Evolutionary conservation across 169 alveolate species (phyloP), one percentile per base, ranked within the genome.

Genomic region (Babesia ovata): DNA sequence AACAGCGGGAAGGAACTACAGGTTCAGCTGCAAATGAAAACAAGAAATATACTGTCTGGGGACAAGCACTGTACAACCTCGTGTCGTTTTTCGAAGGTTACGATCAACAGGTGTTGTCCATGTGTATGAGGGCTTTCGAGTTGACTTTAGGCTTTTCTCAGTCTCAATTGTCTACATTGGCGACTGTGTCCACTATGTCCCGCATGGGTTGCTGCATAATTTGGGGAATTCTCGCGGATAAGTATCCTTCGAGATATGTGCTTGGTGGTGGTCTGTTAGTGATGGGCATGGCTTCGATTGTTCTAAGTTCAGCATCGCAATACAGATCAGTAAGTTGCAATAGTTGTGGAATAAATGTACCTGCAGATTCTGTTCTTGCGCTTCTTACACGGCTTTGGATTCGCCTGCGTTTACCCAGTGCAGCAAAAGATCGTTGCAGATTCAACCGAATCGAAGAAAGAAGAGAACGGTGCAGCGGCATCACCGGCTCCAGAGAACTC

Each of bases 181-280:
- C 95, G 10, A 82, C 92, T 50, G 95, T 86, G 19, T 97, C 93
- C 70, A 87, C 92, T 16, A 82, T 94, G 74, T 87, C 93, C 73
- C 86, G 93, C 58, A 90, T 95, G 22, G 66, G 91, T 21, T 88
- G 88, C 63, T 86, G 94, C 66, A 96, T 97, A 12, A 72, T 94
- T 28, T 94, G 97, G 98, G 98, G 98, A 14, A 89, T 75, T 29
- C 79, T 93, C 57, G 90, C 96, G 16, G 98, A 94, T 67, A 91
- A 87, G 53, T 87, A 79, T 76, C 92, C 95, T 19, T 70, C 94
- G 71, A 88, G 90, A 62, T 88, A 91, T 88, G 86, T 94, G 70
- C 76, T 92, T 39, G 95, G 92, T 29, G 81, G 86, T 48, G 98
- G 95, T n/a, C 84, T 93, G 26, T 73, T 91, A 13, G 84, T 87